Percentiles rank a stretch among this genome's conserved stretches.
phyloP scores from a whole-genome alignment of 2,329 filamentous ascomycete genomes.

The Achaetomium macrosporum region DNA sequence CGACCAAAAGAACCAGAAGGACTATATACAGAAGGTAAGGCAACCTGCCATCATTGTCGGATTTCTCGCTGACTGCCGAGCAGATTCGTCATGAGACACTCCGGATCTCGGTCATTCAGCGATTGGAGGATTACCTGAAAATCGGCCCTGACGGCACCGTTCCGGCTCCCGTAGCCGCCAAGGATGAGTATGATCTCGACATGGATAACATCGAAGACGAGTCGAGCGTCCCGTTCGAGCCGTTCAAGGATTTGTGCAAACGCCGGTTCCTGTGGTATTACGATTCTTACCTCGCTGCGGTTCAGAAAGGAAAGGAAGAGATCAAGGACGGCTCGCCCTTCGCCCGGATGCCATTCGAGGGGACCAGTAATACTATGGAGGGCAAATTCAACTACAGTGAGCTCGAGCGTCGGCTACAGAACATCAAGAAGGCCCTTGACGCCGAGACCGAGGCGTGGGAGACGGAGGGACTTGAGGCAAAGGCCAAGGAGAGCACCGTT shows the following conservation, averaged over 20 bases:
- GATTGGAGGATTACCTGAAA: constrained; percentile 71
- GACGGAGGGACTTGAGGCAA: constrained; percentile 56
- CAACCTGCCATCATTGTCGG: background rate
- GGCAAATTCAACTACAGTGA: constrained; percentile 77
- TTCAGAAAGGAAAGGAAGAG: constrained; percentile 59
- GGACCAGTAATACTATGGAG: constrained; percentile 69
- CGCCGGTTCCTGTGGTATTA: constrained; percentile 94
- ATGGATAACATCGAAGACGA: constrained; percentile 47
- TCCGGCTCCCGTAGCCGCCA: constrained; percentile 28
- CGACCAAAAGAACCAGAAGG: constrained; percentile 67
- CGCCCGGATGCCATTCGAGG: constrained; percentile 83
- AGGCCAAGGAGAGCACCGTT: constrained; percentile 63
- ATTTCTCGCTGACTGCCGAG: constrained; percentile 10
- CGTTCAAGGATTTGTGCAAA: constrained; percentile 87
- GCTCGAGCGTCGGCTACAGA: constrained; percentile 61
- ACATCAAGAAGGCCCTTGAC: constrained; percentile 65
- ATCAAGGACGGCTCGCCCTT: constrained; percentile 62
- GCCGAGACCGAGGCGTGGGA: constrained; percentile 69
- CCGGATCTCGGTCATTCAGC: constrained; percentile 77
- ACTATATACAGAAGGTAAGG: constrained; percentile 74
- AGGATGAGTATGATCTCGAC: constrained; percentile 42
- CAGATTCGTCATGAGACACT: constrained; percentile 89
- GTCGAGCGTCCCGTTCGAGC: constrained; percentile 59
- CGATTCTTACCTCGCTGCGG: constrained; percentile 71
- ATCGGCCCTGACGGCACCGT: constrained; percentile 50